phyloP scores from a whole-genome alignment of 2,329 filamentous ascomycete species.

The Pseudogymnoascus verrucosus region DNA sequence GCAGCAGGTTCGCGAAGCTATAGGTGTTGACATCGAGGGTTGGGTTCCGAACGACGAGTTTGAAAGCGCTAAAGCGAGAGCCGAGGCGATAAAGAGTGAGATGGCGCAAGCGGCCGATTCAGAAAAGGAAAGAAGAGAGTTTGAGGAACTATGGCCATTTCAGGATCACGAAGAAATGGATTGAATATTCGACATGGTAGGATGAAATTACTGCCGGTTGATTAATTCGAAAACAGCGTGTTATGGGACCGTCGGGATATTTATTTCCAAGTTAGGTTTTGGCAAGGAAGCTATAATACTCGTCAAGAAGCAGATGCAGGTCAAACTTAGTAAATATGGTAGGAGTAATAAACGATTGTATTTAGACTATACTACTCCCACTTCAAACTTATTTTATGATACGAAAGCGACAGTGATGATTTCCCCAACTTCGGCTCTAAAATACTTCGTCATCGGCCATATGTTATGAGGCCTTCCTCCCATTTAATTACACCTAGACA shows the following conservation, averaged over 20 bases:
- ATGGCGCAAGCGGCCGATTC: slow-evolving; percentile 17
- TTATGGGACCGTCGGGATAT: not conserved
- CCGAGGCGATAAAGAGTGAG: slow-evolving; percentile 15
- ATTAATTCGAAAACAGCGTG: not conserved
- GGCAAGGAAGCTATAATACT: not conserved
- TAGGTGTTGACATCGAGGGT: slow-evolving; percentile 17
- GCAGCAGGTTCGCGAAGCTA: slow-evolving; percentile 16
- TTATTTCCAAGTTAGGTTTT: not conserved
- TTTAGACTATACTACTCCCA: not conserved
- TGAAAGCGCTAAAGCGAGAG: slow-evolving; percentile 15
- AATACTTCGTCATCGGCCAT: not conserved
- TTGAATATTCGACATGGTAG: slow-evolving; percentile 10
- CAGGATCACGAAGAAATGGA: slow-evolving; percentile 18
- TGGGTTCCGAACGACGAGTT: slow-evolving; percentile 17
- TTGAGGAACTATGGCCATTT: slow-evolving; percentile 16
- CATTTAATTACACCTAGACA: not conserved
- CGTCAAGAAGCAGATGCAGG: too few species aligned
- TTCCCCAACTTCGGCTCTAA: not conserved
- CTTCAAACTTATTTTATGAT: not conserved
- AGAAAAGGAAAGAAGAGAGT: slow-evolving; percentile 15
- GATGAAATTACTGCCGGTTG: not conserved
- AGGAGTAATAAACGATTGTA: not conserved
- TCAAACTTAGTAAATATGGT: not conserved
- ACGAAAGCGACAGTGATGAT: not conserved
- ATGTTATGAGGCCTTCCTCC: not conserved